Conservation (phyloP, 768 basidiomycete genomes). For the Mycena haematopus region DNA sequence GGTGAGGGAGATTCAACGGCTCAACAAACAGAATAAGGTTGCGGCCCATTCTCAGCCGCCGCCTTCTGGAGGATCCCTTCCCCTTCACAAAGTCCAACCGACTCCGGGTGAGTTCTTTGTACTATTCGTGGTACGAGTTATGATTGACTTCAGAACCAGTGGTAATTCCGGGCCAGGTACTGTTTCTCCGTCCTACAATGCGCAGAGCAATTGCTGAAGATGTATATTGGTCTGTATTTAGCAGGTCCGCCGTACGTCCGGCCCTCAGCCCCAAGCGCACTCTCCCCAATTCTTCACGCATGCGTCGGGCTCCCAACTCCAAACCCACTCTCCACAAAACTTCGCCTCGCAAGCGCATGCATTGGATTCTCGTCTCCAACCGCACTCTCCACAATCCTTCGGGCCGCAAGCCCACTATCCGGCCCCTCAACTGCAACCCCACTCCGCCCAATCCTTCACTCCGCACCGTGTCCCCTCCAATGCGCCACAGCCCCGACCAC, state of each 20-base stretch:
- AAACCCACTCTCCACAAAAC: not conserved
- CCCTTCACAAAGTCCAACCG: not conserved
- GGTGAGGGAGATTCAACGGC: not conserved
- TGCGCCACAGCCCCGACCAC: not conserved
- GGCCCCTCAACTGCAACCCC: not conserved
- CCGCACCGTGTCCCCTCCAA: not conserved
- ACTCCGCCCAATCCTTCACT: not conserved
- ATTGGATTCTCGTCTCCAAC: not conserved
- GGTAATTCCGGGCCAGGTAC: conserved; percentile 9
- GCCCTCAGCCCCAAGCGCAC: not conserved
- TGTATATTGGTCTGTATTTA: not conserved
- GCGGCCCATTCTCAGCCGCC: not conserved
- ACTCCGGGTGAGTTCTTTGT: conserved; percentile 1
- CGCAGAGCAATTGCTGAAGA: not conserved
- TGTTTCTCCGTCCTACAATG: not conserved
- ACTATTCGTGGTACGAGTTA: conserved; percentile 25
- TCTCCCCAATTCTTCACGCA: not conserved
- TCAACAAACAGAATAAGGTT: too few relatives aligned
- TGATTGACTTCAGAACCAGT: not conserved
- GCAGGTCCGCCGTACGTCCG: conserved; percentile 6
- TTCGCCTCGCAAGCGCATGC: not conserved
- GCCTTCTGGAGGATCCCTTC: not conserved
- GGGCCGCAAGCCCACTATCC: not conserved
- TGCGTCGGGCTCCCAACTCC: conserved; percentile 4
- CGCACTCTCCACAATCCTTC: not conserved